Percentiles rank a stretch among this genome's conserved stretches.
phyloP scores from a whole-genome alignment of 345 rosid species.

The Angophora floribunda region DNA sequence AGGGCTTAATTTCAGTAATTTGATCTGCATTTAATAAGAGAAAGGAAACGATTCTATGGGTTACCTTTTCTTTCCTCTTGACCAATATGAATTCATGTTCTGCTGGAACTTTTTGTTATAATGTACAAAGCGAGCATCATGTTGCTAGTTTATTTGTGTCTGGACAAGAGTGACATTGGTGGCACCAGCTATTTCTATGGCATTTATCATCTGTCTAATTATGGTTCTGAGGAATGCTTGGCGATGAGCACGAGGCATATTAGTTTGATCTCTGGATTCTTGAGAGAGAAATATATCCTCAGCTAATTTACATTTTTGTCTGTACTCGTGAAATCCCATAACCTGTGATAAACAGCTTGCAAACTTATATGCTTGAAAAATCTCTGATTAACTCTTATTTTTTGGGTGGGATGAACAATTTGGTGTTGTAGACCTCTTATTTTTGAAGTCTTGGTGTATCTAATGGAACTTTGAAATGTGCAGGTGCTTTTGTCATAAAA shows the following conservation, averaged over 20 bases:
- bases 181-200: neutral
- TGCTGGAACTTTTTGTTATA: neutral
- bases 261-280: neutral
- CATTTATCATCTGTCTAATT: neutral
- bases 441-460: neutral
- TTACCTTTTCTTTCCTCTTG: neutral
- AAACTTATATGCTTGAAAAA: neutral
- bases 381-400: neutral
- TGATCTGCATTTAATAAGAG: neutral
- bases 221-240: neutral
- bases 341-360: neutral
- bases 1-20: neutral
- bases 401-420: neutral
- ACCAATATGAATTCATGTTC: neutral
- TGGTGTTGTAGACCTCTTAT: neutral
- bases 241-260: neutral
- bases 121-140: neutral
- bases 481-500: constrained; percentile 98
- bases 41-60: neutral
- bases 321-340: neutral
- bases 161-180: neutral
- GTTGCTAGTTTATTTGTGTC: neutral
- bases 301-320: neutral
- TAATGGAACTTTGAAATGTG: constrained; percentile 4
- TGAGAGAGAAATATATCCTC: neutral